phyloP scores from a whole-genome alignment of 768 basidiomycete species.

The Lyophyllum shimeji region DNA sequence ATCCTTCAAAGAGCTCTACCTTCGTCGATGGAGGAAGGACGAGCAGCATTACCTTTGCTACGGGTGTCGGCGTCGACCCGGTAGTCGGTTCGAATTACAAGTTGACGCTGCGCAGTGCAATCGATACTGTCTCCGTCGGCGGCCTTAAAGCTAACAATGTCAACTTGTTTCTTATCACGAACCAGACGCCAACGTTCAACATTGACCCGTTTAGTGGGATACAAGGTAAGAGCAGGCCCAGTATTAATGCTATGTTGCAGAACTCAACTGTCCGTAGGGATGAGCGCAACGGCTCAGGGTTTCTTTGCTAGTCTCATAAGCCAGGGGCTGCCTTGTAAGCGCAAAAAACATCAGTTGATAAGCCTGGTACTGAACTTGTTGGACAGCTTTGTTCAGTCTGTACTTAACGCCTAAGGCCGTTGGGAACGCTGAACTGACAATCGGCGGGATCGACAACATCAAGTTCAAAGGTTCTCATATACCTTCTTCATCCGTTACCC shows the following conservation, averaged over 20 bases:
- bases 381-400: slow-evolving; percentile 48
- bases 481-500: not conserved
- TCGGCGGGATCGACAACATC: slow-evolving; percentile 51
- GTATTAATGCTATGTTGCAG: not conserved
- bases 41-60: slow-evolving; percentile 49
- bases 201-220: slow-evolving; percentile 59
- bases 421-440: slow-evolving; percentile 51
- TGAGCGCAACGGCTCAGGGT: slow-evolving; percentile 49
- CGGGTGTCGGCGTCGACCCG: slow-evolving; percentile 56
- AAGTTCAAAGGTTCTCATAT: slow-evolving; percentile 44
- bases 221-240: slow-evolving; percentile 35
- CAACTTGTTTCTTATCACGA: slow-evolving; percentile 48
- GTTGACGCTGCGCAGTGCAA: slow-evolving; percentile 43
- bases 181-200: slow-evolving; percentile 51
- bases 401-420: slow-evolving; percentile 46
- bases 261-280: slow-evolving; percentile 30
- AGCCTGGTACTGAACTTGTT: slow-evolving; percentile 11
- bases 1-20: slow-evolving; percentile 48
- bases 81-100: slow-evolving; percentile 47
- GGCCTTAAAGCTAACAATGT: slow-evolving; percentile 37
- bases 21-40: slow-evolving; percentile 44
- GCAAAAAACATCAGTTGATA: not conserved
- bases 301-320: slow-evolving; percentile 46
- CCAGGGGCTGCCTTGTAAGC: slow-evolving; percentile 50
- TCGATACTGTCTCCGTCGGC: slow-evolving; percentile 51